Base-by-base conservation (phyloP, 495 filamentous ascomycete species). In the Hypoxylon crocopeplum region DNA sequence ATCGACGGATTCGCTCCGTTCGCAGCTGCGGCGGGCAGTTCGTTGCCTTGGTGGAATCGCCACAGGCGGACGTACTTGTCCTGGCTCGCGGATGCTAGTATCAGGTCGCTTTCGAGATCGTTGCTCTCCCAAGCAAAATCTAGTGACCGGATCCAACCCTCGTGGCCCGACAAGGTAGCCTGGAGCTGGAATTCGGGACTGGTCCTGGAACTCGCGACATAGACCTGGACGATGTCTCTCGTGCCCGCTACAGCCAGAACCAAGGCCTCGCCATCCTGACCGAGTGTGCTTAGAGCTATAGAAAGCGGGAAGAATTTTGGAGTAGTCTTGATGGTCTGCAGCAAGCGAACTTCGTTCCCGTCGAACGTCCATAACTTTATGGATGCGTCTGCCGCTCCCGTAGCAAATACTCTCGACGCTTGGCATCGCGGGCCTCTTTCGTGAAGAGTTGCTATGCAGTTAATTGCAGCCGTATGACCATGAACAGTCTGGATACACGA, bases 51-150 rank as follows among this genome's bases (percentile, higher is more conserved):
- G 47, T 88, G 90, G 17, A 98, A 69, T 40, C 92, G 84, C 95
- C 94, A 99, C 17, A 99, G 79, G 33, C 94, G 88, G 69, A 98
- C 88, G 64, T 97, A 99, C 72, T 93, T 97, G 65, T 99, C 94
- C 73, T 99, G 94, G 68, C 92, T 96, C 5, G 93, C 92, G 19
- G 93, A 97, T 1, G 95, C 92, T 10, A 99, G 78, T 40, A 98
- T 72, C 12, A 98, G 69, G 71, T 96, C 92, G 36, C 80, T 82
- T 2, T 69, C 72, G 1, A 56, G 39, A 8, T 73, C 69, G 15
- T 71, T 72, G 32, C 72, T 83, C 63, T 95, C 90, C 59, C 68
- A 69, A 11, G 85, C 83, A 57, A 98, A 94, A 25, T 87, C 84
- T 7, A 98, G 77, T 17, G 90, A 90, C 13, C 92, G 84, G 17